Percentiles rank a stretch among this genome's conserved stretches.
These are phyloP conservation scores for Bolboschoenus planiculmis DNA, from an alignment of 176 grass and related monocot genomes.

Conservation along the genomic window DNA sequence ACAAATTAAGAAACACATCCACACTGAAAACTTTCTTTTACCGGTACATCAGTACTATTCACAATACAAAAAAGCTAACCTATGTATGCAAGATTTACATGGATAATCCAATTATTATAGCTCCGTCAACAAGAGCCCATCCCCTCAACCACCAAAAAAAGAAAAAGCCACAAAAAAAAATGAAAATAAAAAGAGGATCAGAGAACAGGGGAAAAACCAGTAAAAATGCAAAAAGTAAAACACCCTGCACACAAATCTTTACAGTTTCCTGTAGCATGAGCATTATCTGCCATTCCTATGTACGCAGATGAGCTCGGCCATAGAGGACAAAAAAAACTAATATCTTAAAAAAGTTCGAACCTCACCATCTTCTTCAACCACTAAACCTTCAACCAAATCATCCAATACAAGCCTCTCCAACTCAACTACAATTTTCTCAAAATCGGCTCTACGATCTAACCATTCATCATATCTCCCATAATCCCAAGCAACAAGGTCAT, in stretches of 20 bases:
- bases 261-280: background rate
- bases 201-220: background rate
- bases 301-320: background rate
- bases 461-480: conserved; percentile 22
- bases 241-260: background rate
- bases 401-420: conserved; percentile 22
- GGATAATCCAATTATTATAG: background rate
- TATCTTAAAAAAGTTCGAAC: background rate
- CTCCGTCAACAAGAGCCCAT: background rate
- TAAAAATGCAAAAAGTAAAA: background rate
- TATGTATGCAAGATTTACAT: background rate
- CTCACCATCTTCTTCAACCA: background rate
- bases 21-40: background rate
- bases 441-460: conserved; percentile 6
- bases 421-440: conserved; percentile 3
- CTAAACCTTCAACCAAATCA: conserved; percentile 20
- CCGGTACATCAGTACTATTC: background rate
- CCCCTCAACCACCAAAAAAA: background rate
- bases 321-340: background rate
- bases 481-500: conserved; percentile 19
- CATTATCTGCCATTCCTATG: background rate
- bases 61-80: background rate
- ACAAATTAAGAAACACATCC: background rate
- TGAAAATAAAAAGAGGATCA: background rate
- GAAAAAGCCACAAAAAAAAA: background rate